Evolutionary conservation across 495 filamentous ascomycete species (phyloP).

Genomic region (Penicillium daleae): DNA sequence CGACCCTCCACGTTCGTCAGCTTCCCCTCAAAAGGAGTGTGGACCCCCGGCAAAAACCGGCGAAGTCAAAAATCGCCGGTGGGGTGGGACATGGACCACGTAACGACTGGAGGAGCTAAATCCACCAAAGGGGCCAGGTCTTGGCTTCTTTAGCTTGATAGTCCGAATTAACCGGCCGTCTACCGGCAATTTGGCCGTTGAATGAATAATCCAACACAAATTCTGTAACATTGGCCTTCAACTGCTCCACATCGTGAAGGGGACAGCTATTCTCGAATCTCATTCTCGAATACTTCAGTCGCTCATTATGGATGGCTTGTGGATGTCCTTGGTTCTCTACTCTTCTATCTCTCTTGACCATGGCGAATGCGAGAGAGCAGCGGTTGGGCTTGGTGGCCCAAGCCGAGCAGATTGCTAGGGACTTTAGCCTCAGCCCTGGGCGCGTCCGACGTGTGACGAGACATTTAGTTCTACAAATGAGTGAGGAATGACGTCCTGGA

Average conservation of each 20-base stretch:
- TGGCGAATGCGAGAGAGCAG: neutral
- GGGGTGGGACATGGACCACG: neutral
- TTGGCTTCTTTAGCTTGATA: neutral
- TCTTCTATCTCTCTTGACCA: neutral
- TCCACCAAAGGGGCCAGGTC: neutral
- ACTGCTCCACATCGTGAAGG: conserved; percentile 6
- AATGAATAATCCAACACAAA: conserved; percentile 1
- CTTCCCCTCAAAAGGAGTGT: neutral
- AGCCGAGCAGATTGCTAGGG: neutral
- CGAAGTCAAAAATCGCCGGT: conserved; percentile 9
- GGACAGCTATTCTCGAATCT: neutral
- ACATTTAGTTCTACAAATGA: neutral
- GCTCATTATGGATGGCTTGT: conserved; percentile 4
- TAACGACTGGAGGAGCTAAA: neutral
- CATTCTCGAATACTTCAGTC: neutral
- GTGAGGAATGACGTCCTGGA: neutral
- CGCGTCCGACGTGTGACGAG: conserved; percentile 2
- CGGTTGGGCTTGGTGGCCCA: neutral
- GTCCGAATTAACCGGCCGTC: neutral
- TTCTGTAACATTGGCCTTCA: conserved; percentile 3
- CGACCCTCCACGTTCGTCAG: neutral
- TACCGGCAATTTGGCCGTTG: conserved; percentile 2
- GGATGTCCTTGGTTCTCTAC: conserved; percentile 1
- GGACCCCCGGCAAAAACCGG: neutral
- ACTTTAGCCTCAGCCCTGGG: neutral